Percentiles rank a stretch among this genome's conserved stretches.
Evolutionary conservation across 2,329 filamentous ascomycete genomes (phyloP).

Genomic region (Rhynchosporium graminicola): DNA sequence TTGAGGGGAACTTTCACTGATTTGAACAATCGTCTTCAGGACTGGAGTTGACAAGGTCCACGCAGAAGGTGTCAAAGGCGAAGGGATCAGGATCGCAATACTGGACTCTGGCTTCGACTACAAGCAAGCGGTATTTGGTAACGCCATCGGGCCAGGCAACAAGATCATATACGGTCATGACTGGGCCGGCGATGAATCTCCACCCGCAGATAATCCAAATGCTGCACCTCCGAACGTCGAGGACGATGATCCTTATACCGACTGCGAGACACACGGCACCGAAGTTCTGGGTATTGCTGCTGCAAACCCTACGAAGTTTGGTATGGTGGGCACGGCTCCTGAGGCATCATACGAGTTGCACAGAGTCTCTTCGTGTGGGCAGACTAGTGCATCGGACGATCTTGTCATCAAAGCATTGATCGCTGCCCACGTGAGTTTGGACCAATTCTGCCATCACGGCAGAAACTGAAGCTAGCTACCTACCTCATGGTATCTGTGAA

Average conservation of each 20-base stretch:
- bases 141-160: conserved; percentile 61
- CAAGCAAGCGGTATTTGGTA: conserved; percentile 62
- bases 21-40: conserved; percentile 19
- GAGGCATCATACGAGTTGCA: conserved; percentile 21
- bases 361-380: conserved; percentile 25
- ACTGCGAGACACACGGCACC: conserved; percentile 19
- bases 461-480: too few relatives aligned
- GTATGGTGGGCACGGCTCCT: conserved; percentile 31
- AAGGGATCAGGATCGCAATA: conserved; percentile 47
- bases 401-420: conserved; percentile 21
- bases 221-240: background rate
- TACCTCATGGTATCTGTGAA: too few relatives aligned
- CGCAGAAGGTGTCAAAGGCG: conserved; percentile 47
- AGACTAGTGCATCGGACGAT: background rate
- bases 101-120: conserved; percentile 54
- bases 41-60: conserved; percentile 44
- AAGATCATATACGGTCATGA: conserved; percentile 59
- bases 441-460: too few relatives aligned
- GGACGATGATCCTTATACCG: conserved; percentile 3
- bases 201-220: background rate
- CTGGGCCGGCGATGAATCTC: conserved; percentile 52
- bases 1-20: background rate
- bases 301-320: conserved; percentile 19
- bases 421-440: conserved; percentile 19
- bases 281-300: conserved; percentile 33